Conservation (phyloP, 2,329 filamentous ascomycete genomes). For the Onygena corvina region DNA sequence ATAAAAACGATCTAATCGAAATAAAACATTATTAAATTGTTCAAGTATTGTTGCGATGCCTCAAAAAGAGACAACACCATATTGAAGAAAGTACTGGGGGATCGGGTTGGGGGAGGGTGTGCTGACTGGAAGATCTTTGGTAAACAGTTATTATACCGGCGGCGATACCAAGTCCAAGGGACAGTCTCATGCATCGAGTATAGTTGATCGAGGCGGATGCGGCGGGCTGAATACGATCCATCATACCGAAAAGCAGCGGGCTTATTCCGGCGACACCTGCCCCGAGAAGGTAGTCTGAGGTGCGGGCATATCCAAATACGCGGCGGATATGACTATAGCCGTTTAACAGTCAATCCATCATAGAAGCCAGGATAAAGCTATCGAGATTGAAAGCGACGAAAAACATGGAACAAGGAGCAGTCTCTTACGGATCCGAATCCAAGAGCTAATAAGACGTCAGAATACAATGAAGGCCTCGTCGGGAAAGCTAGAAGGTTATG, state of each 20-base stretch:
- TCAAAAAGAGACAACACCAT: too few species aligned
- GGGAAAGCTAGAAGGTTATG: background rate
- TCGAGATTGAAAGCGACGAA: background rate
- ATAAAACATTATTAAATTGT: slow-evolving; percentile 6
- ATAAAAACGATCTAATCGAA: slow-evolving; percentile 71
- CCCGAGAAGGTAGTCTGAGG: slow-evolving; percentile 68
- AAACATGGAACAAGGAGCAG: slow-evolving; percentile 10
- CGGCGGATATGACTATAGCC: slow-evolving; percentile 77
- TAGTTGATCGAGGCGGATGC: slow-evolving; percentile 74
- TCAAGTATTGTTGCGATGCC: too few species aligned
- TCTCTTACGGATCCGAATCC: slow-evolving; percentile 88
- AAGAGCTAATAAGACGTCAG: slow-evolving; percentile 58
- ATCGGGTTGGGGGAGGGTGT: slow-evolving; percentile 5
- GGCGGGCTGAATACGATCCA: slow-evolving; percentile 77
- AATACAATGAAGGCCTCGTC: slow-evolving; percentile 1
- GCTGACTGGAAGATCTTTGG: slow-evolving; percentile 69
- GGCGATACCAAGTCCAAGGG: slow-evolving; percentile 56
- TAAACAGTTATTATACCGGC: slow-evolving; percentile 81
- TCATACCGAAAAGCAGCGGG: slow-evolving; percentile 60
- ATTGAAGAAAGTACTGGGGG: background rate
- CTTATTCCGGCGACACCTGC: slow-evolving; percentile 56
- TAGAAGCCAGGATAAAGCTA: background rate
- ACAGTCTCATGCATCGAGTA: slow-evolving; percentile 67
- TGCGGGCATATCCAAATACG: slow-evolving; percentile 74
- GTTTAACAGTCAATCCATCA: background rate